phyloP scores from a whole-genome alignment of 257 asterid genomes.

The Galeopsis tetrahit region DNA sequence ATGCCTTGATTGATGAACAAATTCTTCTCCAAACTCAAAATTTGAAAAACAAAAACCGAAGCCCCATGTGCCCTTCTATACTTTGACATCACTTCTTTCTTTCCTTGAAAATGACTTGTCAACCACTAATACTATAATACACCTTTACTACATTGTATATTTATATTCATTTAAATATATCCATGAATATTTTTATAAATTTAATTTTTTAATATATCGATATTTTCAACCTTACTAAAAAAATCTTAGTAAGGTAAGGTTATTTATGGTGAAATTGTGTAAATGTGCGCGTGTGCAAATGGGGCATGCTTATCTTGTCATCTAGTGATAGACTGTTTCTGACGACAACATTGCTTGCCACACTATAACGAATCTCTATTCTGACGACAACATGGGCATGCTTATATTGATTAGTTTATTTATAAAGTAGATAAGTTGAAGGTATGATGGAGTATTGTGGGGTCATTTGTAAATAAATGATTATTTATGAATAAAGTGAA shows the following conservation, averaged over 20 bases:
- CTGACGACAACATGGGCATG: no score
- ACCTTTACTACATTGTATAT: neutral
- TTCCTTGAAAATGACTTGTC: slow-evolving; percentile 57
- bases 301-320: slow-evolving; percentile 26
- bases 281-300: neutral
- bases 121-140: slow-evolving; percentile 40
- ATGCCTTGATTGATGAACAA: slow-evolving; percentile 42
- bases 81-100: slow-evolving; percentile 50
- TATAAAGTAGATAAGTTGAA: no score
- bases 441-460: no score
- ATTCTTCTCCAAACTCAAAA: slow-evolving; percentile 31
- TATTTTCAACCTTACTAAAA: no score
- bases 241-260: no score
- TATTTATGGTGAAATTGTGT: neutral
- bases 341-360: slow-evolving; percentile 23
- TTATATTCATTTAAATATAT: neutral
- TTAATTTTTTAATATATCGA: no score
- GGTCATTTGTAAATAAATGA: no score
- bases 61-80: slow-evolving; percentile 62
- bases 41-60: slow-evolving; percentile 32
- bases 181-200: no score
- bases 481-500: no score
- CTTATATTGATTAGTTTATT: no score
- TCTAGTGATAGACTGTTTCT: slow-evolving; percentile 29
- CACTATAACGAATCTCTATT: neutral